These are phyloP conservation scores for Apiotrichum gracile DNA, from an alignment of 1,284 basidiomycete genomes.

Conservation along the genomic window DNA sequence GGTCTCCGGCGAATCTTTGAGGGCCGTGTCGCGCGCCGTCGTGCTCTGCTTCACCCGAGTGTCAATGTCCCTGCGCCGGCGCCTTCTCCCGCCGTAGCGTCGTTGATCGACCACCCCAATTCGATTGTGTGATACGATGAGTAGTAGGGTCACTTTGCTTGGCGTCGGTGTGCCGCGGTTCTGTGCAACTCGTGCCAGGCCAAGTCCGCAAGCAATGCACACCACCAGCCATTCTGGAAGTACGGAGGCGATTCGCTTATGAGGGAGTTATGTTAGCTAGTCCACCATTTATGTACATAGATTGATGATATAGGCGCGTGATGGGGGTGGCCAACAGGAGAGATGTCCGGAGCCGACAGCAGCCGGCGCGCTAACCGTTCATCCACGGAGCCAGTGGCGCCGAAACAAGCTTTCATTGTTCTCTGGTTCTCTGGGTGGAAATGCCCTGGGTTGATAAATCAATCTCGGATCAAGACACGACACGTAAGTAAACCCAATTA, in stretches of 20 bases:
- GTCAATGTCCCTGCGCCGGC: background rate
- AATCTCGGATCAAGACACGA: too few species aligned
- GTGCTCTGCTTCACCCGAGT: conserved; percentile 13
- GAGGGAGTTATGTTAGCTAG: too few species aligned
- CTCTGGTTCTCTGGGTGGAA: too few species aligned
- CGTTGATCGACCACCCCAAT: conserved; percentile 18
- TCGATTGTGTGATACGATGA: background rate
- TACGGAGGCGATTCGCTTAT: background rate
- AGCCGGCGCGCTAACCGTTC: background rate
- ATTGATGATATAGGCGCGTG: background rate
- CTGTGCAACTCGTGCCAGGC: too few species aligned
- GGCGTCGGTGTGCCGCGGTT: too few species aligned
- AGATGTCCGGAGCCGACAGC: background rate
- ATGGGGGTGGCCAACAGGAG: background rate
- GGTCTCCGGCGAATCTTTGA: conserved; percentile 38
- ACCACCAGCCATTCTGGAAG: too few species aligned
- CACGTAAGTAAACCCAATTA: too few species aligned
- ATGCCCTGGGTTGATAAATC: too few species aligned
- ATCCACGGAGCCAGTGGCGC: background rate
- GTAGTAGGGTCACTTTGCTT: too few species aligned
- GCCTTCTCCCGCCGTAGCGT: conserved; percentile 1
- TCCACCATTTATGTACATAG: too few species aligned
- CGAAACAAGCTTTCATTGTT: too few species aligned
- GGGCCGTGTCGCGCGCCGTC: conserved; percentile 29
- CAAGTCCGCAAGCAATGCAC: too few species aligned